These are phyloP conservation scores for Mixia osmundae DNA, from an alignment of 1,284 basidiomycete species.

Conservation along the genomic window DNA sequence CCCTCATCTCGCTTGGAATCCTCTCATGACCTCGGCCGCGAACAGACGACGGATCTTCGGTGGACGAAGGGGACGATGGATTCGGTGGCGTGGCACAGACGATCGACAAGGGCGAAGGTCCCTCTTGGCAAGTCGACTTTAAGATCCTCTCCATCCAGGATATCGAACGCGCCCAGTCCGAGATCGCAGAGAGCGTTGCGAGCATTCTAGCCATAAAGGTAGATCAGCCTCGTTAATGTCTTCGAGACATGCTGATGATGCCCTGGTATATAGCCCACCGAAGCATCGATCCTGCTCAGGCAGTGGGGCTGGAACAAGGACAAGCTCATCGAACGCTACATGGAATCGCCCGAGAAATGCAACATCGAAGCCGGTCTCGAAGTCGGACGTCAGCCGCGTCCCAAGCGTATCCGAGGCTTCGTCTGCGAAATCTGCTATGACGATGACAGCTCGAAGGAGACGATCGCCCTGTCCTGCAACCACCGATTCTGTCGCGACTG, in stretches of 20 bases:
- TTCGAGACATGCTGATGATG: background rate
- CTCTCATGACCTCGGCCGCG: background rate
- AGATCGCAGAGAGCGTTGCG: conserved; percentile 7
- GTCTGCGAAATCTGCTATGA: conserved; percentile 79
- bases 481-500: conserved; percentile 68
- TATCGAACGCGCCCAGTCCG: conserved; percentile 5
- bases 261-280: conserved; percentile 23
- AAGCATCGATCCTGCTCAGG: conserved; percentile 56
- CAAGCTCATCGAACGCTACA: conserved; percentile 54
- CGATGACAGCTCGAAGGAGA: conserved; percentile 31
- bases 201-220: conserved; percentile 8
- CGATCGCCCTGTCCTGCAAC: conserved; percentile 43
- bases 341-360: conserved; percentile 56
- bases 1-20: background rate
- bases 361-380: conserved; percentile 43
- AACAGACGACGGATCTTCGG: background rate
- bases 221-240: background rate
- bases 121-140: conserved; percentile 4
- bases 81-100: no score
- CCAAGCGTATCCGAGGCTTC: conserved; percentile 31
- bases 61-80: no score
- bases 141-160: conserved; percentile 7
- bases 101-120: background rate
- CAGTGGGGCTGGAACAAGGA: conserved; percentile 90
- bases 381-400: conserved; percentile 16